A percentile compares a stretch with the other conserved stretches of the same genome.
phyloP scores from a whole-genome alignment of 495 filamentous ascomycete species.

The Aspergillus ostianus region DNA sequence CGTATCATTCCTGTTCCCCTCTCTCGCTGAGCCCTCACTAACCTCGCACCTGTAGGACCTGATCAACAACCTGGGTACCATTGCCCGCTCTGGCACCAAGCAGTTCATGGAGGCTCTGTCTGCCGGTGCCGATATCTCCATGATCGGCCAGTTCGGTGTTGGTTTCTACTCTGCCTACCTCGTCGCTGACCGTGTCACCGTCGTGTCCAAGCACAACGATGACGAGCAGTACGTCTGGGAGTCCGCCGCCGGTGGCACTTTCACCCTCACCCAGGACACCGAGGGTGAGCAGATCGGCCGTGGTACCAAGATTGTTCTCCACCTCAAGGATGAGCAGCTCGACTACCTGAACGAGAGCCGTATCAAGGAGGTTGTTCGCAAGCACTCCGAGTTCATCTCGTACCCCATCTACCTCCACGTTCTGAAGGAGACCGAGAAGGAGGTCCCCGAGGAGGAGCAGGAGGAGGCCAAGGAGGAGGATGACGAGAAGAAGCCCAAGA shows the following conservation, averaged over 20 bases:
- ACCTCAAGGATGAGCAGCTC: slow-evolving; percentile 98
- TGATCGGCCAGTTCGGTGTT: slow-evolving; percentile 99
- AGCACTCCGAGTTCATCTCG: slow-evolving; percentile 99
- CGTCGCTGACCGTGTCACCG: slow-evolving; percentile 92
- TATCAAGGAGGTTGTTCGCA: slow-evolving; percentile 99
- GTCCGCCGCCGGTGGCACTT: slow-evolving; percentile 94
- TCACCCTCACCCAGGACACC: slow-evolving; percentile 88
- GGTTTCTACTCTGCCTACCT: slow-evolving; percentile 99
- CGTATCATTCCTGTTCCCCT: slow-evolving; percentile 40
- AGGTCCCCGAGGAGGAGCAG: slow-evolving; percentile 90
- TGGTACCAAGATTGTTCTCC: slow-evolving; percentile 95
- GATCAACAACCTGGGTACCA: slow-evolving; percentile 99
- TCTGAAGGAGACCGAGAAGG: slow-evolving; percentile 97
- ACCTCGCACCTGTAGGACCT: slow-evolving; percentile 62
- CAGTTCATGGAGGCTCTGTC: slow-evolving; percentile 99
- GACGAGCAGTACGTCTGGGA: slow-evolving; percentile 99
- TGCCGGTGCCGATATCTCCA: slow-evolving; percentile 98
- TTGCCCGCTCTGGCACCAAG: slow-evolving; percentile 98
- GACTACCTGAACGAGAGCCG: slow-evolving; percentile 98
- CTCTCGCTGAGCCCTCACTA: slow-evolving; percentile 6
- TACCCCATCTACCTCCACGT: slow-evolving; percentile 99
- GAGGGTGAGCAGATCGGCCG: slow-evolving; percentile 88
- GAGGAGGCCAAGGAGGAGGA: slow-evolving; percentile 79
- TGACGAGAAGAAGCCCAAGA: slow-evolving; percentile 81
- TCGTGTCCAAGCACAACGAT: slow-evolving; percentile 98